Conservation (phyloP, 768 basidiomycete species). For the Termitomyces sp. region DNA sequence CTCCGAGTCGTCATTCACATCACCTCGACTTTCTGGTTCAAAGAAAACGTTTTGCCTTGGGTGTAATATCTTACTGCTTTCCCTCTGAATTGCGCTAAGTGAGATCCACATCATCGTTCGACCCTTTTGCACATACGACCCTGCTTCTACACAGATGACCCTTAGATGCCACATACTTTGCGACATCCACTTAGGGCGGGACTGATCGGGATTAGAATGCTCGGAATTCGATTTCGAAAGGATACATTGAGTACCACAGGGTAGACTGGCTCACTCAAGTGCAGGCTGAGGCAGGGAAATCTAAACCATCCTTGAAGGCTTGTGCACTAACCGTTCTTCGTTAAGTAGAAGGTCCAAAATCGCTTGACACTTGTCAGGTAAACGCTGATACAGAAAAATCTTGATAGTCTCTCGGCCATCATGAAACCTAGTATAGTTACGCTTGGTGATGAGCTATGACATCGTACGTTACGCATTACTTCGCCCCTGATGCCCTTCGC, state of each 20-base stretch:
- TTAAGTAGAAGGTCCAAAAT: not conserved
- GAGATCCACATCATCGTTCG: not conserved
- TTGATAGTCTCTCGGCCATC: not conserved
- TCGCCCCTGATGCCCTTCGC: constrained; percentile 2
- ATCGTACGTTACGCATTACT: not conserved
- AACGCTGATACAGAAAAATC: not conserved
- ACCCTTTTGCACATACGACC: not conserved
- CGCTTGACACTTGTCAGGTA: too few species aligned
- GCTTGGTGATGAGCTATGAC: not conserved
- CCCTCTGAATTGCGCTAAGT: not conserved
- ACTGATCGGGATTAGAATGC: not conserved
- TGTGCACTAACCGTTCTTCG: not conserved
- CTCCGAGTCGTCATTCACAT: not conserved
- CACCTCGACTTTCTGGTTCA: too few species aligned
- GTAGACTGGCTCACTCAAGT: not conserved
- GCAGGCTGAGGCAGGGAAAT: not conserved
- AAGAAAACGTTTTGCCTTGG: not conserved
- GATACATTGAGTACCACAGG: not conserved
- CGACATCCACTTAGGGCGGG: not conserved
- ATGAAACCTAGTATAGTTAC: not conserved
- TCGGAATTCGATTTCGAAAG: not conserved
- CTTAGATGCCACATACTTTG: not conserved
- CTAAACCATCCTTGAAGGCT: not conserved
- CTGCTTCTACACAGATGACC: not conserved
- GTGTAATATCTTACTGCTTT: not conserved